phyloP scores from a whole-genome alignment of 2,329 filamentous ascomycete species.

The Endocalyx cinctus region DNA sequence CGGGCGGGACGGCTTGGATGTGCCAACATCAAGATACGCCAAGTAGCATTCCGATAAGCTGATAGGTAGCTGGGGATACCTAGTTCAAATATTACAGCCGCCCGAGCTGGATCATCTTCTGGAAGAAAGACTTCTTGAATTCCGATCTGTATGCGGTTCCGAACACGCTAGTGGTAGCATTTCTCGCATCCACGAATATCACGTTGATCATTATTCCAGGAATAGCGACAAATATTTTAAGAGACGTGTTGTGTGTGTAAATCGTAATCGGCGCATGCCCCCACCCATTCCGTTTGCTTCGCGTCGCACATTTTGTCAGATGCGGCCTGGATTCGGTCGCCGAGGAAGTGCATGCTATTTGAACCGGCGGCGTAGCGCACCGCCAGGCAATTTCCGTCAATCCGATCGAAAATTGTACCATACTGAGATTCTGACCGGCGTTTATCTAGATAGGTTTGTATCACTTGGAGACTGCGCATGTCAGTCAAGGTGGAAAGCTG shows the following conservation, averaged over 20 bases:
- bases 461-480: conserved; percentile 43
- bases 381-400: conserved; percentile 38
- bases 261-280: too few species aligned
- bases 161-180: background rate
- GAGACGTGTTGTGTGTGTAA: background rate
- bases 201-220: too few species aligned
- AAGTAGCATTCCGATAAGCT: background rate
- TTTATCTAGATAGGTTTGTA: conserved; percentile 45
- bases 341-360: conserved; percentile 14
- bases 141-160: background rate
- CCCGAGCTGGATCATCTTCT: background rate
- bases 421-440: conserved; percentile 23
- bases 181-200: background rate
- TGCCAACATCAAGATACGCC: background rate
- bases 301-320: conserved; percentile 13
- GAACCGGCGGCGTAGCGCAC: conserved; percentile 38
- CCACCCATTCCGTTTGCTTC: background rate
- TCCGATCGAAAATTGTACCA: conserved; percentile 44
- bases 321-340: conserved; percentile 8
- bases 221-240: too few species aligned
- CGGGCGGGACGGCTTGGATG: background rate
- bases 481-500: conserved; percentile 42
- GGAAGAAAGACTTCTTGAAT: background rate
- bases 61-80: background rate
- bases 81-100: background rate